A percentile compares a stretch with the other conserved stretches of the same genome.
These are phyloP conservation scores for Wickerhamomyces silvicola DNA, from an alignment of 805 yeast species.

Conservation along the genomic window DNA sequence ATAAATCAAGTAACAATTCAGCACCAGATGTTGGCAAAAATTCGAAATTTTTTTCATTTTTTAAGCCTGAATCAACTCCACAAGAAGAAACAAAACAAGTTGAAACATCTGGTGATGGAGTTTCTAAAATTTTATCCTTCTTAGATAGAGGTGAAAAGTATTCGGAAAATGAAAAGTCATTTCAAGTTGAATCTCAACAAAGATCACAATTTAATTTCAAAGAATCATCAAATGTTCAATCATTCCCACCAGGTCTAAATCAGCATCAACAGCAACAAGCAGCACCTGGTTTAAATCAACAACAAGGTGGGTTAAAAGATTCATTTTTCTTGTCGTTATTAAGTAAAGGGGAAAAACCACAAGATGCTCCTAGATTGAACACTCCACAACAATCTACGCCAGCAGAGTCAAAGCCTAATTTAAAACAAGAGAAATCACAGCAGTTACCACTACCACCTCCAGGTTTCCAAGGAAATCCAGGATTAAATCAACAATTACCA, in stretches of 20 bases:
- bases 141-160: conserved; percentile 16
- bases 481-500: conserved; percentile 12
- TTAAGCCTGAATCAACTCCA: conserved; percentile 15
- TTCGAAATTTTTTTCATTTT: conserved; percentile 23
- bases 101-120: conserved; percentile 10
- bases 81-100: conserved; percentile 1
- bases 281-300: background rate
- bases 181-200: conserved; percentile 4
- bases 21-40: conserved; percentile 14
- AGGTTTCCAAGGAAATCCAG: conserved; percentile 8
- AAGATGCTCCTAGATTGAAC: conserved; percentile 3
- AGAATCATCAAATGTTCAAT: conserved; percentile 1
- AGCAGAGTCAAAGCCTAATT: conserved; percentile 2
- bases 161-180: conserved; percentile 5
- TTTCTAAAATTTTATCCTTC: conserved; percentile 21
- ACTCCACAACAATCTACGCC: conserved; percentile 1
- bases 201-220: conserved; percentile 3
- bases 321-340: conserved; percentile 22
- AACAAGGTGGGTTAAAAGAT: conserved; percentile 14
- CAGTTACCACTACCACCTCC: conserved; percentile 5
- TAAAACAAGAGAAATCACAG: conserved; percentile 2
- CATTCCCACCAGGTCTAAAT: conserved; percentile 3
- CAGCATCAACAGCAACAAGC: conserved; percentile 2
- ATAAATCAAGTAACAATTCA: conserved; percentile 3
- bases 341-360: conserved; percentile 11